These are phyloP conservation scores for Rhodotorula sphaerocarpa DNA, from an alignment of 768 basidiomycete species.

Conservation along the genomic window DNA sequence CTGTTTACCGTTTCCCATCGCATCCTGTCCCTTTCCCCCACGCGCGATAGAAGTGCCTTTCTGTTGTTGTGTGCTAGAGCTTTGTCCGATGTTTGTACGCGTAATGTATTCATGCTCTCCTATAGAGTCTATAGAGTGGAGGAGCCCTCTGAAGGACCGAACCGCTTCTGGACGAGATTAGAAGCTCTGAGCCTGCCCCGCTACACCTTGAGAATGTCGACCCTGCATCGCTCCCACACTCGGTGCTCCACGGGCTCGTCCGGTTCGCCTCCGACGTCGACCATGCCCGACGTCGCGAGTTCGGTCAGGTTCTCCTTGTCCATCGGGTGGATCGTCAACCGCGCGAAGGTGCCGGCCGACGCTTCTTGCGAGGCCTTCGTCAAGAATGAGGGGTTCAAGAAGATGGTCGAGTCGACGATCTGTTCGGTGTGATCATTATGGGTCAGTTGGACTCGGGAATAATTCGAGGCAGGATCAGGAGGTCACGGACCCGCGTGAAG, in stretches of 20 bases:
- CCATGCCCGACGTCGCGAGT: constrained; percentile 5
- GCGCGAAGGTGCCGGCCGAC: constrained; percentile 45
- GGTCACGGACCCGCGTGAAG: constrained; percentile 65
- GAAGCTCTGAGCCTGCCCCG: constrained; percentile 1
- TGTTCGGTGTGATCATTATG: constrained; percentile 40
- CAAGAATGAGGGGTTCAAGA: constrained; percentile 80
- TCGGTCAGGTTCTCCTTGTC: constrained; percentile 28
- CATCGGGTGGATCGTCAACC: constrained; percentile 44
- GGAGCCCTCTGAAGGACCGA: too few species aligned
- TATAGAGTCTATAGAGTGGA: too few species aligned
- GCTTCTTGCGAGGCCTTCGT: constrained; percentile 29
- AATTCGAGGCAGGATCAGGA: neutral
- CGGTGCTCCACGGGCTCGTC: constrained; percentile 42
- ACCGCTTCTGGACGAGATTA: too few species aligned
- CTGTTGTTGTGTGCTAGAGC: too few species aligned
- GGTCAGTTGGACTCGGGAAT: neutral
- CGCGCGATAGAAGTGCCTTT: too few species aligned
- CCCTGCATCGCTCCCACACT: constrained; percentile 45
- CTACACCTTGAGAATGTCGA: constrained; percentile 46
- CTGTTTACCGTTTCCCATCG: too few species aligned
- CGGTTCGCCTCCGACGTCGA: constrained; percentile 19
- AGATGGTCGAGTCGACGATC: constrained; percentile 66
- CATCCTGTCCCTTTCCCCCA: too few species aligned
- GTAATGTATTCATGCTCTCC: too few species aligned
- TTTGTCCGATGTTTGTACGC: too few species aligned